Base-by-base conservation (phyloP, 768 basidiomycete species). In the Dictyophora rubrovolvata region DNA sequence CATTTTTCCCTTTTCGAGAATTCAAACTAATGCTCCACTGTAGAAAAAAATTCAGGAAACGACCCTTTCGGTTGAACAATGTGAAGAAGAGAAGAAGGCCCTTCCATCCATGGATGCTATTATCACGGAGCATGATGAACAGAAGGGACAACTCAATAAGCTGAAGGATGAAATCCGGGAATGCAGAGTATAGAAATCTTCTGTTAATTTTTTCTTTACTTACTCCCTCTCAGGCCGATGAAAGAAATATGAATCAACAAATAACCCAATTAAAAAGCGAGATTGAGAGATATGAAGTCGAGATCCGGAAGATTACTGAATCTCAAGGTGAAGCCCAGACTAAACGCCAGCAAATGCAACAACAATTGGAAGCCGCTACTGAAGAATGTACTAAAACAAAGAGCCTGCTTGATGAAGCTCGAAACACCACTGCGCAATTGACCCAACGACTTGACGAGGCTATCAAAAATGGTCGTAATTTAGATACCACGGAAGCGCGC, bases 81-180 rank as follows among this genome's bases (percentile, higher is more conserved):
- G 69, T 10, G 79, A 82, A 61, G 66, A 67, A 35, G 73, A 78
- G 48, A 65, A 73, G 23, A 65, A 70, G 7, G 70, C 68, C 0
- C 68, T 81, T n/a, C 77, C 74, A n/a, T 72, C 79, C 23, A 72
- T 78, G 5, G 75, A 77, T 20, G 69, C 77, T 48, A 73, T 87
- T 49, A 71, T 74, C 35, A 64, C 67, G 2, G 66, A 71, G 59
- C 72, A 72, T 55, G 65, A 67, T 1, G 70, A 70, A 7, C 61
- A 75, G 11, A 69, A 69, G 42, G 69, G 68, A 18, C 70, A 78
- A 62, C 75, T 84, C 54, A 75, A 74, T 18, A 65, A 62, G 16
- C 81, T 84, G 62, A 81, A 72, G 65, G 67, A 63, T 3, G 69
- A 73, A 36, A 63, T 87, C 7, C 61, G 33, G 11, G 70, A 73